phyloP scores from a whole-genome alignment of 345 rosid genomes.

The Theobroma cacao region DNA sequence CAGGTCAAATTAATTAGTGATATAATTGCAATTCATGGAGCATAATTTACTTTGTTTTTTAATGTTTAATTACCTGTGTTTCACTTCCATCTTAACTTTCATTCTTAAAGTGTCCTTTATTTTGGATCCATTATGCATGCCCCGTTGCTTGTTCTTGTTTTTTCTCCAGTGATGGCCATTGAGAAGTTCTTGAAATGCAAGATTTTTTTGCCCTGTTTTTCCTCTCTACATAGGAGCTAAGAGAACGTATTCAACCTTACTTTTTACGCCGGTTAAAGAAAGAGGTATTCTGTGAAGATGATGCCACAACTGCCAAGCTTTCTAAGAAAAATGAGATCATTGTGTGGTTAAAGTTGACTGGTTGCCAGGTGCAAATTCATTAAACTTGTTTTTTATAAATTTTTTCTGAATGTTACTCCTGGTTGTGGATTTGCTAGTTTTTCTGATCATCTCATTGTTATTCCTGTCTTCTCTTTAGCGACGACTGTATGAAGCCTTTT shows the following conservation, averaged over 20 bases:
- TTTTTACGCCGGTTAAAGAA: slow-evolving; percentile 88
- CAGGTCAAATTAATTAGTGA: neutral
- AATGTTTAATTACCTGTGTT: neutral
- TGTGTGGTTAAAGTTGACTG: slow-evolving; percentile 86
- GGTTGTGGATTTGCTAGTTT: neutral
- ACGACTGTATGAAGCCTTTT: slow-evolving; percentile 84
- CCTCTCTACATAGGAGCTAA: slow-evolving; percentile 53
- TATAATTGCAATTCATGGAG: neutral
- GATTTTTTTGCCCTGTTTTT: neutral
- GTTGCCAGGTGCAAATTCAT: slow-evolving; percentile 66
- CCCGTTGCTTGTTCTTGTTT: neutral
- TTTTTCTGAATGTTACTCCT: slow-evolving; percentile 8
- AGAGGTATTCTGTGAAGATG: slow-evolving; percentile 73
- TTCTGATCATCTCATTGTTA: slow-evolving; percentile 9
- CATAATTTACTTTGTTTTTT: neutral
- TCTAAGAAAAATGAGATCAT: slow-evolving; percentile 90
- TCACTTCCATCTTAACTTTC: neutral
- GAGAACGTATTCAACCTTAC: slow-evolving; percentile 88
- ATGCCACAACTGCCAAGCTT: slow-evolving; percentile 52
- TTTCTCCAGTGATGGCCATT: neutral
- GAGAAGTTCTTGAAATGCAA: neutral
- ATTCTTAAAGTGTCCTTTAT: neutral
- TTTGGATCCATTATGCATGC: neutral
- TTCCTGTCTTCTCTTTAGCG: slow-evolving; percentile 43
- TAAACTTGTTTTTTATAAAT: neutral